phyloP scores from a whole-genome alignment of 1,139 yeast genomes.

The Diutina neorugosa region DNA sequence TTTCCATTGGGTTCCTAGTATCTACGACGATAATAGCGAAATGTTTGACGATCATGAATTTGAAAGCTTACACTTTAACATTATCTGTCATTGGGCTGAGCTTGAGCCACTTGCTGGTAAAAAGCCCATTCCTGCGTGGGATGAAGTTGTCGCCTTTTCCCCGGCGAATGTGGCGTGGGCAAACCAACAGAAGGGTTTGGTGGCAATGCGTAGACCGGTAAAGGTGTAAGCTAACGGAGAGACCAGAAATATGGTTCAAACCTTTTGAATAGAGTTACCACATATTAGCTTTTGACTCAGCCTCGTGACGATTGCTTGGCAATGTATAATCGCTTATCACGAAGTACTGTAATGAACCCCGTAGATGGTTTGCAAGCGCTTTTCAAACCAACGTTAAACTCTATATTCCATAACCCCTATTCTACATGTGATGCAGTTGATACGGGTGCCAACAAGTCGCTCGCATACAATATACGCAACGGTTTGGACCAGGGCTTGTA shows the following conservation, averaged over 20 bases:
- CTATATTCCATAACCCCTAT: too few relatives aligned
- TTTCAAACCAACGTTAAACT: too few relatives aligned
- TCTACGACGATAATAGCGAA: constrained; percentile 34
- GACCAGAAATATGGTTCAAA: not conserved
- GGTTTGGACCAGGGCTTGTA: too few relatives aligned
- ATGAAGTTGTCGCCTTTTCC: constrained; percentile 52
- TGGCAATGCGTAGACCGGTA: constrained; percentile 35
- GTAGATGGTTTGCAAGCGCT: too few relatives aligned
- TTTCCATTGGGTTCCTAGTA: constrained; percentile 68
- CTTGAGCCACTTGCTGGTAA: constrained; percentile 22
- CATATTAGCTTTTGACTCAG: too few relatives aligned
- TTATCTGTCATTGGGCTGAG: constrained; percentile 70
- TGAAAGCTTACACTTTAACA: constrained; percentile 37
- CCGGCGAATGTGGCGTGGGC: constrained; percentile 57
- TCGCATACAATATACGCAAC: too few relatives aligned
- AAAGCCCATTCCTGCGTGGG: constrained; percentile 48
- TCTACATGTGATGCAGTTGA: too few relatives aligned
- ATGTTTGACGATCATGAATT: constrained; percentile 21
- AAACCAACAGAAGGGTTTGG: constrained; percentile 55
- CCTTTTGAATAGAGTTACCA: too few relatives aligned
- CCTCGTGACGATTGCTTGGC: not conserved
- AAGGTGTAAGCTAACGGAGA: constrained; percentile 18
- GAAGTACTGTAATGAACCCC: too few relatives aligned
- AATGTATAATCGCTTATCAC: not conserved
- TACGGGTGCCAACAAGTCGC: too few relatives aligned